Conservation (phyloP, 257 asterid species). For the Fraxinus pennsylvanica region DNA sequence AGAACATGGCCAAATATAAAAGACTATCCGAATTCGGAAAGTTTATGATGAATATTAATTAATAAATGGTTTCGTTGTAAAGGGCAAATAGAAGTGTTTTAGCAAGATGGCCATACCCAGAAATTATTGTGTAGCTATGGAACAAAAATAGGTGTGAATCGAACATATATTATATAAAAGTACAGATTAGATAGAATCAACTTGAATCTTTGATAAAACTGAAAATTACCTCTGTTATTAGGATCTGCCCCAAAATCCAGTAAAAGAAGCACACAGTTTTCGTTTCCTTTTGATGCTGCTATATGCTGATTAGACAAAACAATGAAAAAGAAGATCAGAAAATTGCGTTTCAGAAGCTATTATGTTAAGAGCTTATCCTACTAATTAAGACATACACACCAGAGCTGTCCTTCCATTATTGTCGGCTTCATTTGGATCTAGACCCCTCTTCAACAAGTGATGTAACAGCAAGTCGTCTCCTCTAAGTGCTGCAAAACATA, state of each 20-base stretch:
- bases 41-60: background rate
- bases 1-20: slow-evolving; percentile 7
- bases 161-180: background rate
- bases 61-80: background rate
- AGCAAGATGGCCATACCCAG: background rate
- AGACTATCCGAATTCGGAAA: background rate
- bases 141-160: background rate
- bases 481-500: slow-evolving; percentile 83
- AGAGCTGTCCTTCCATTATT: slow-evolving; percentile 73
- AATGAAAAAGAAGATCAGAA: slow-evolving; percentile 6
- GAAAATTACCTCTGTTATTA: slow-evolving; percentile 61
- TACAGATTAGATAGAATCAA: background rate
- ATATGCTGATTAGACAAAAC: slow-evolving; percentile 58
- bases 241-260: slow-evolving; percentile 83
- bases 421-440: slow-evolving; percentile 86
- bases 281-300: slow-evolving; percentile 78
- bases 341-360: background rate
- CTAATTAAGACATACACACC: slow-evolving; percentile 33
- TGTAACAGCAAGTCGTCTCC: slow-evolving; percentile 84
- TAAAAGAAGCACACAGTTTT: slow-evolving; percentile 67
- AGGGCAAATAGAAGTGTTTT: background rate
- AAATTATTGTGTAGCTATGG: background rate
- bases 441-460: slow-evolving; percentile 82
- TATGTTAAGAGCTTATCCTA: background rate
- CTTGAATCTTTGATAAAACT: background rate